phyloP scores from a whole-genome alignment of 2,329 filamentous ascomycete genomes.

The Xylariaceae sp. region DNA sequence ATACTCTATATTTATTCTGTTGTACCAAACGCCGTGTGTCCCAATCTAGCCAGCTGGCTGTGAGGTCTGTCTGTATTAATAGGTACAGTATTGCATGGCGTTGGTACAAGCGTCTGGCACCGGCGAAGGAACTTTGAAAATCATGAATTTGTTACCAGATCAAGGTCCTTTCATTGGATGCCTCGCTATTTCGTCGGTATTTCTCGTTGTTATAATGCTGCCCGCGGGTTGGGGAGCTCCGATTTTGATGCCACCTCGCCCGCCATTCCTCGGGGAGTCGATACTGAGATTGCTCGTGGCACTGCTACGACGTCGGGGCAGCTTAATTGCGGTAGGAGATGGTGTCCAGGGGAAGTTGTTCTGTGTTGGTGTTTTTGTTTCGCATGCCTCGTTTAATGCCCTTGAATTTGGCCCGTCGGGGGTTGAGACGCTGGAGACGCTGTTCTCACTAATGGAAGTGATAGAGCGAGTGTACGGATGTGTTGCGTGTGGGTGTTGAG shows the following conservation, averaged over 20 bases:
- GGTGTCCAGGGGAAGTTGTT: constrained; percentile 10
- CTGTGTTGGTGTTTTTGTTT: constrained; percentile 5
- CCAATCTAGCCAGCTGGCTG: too few relatives aligned
- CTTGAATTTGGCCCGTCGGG: constrained; percentile 16
- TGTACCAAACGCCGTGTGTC: too few relatives aligned
- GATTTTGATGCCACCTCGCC: constrained; percentile 38
- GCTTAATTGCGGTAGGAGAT: constrained; percentile 20
- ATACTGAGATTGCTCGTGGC: constrained; percentile 38
- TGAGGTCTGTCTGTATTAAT: not conserved
- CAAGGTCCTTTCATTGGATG: not conserved
- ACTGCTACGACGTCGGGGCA: constrained; percentile 28
- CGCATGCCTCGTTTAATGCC: constrained; percentile 19
- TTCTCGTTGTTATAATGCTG: constrained; percentile 35
- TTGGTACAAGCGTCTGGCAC: constrained; percentile 1
- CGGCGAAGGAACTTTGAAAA: not conserved
- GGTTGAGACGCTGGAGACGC: constrained; percentile 10
- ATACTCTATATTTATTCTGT: too few relatives aligned
- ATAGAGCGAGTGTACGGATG: constrained; percentile 20
- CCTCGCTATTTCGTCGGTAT: constrained; percentile 24
- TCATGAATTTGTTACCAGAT: not conserved
- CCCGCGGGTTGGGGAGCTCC: constrained; percentile 36
- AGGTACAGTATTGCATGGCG: too few relatives aligned
- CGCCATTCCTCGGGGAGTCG: constrained; percentile 36
- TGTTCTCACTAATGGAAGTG: constrained; percentile 22
- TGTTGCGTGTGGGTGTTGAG: constrained; percentile 17